Percentiles rank a stretch among this genome's conserved stretches.
Conservation (phyloP, 371 early-diverging fungal genomes). For the Mortierella sp. region DNA sequence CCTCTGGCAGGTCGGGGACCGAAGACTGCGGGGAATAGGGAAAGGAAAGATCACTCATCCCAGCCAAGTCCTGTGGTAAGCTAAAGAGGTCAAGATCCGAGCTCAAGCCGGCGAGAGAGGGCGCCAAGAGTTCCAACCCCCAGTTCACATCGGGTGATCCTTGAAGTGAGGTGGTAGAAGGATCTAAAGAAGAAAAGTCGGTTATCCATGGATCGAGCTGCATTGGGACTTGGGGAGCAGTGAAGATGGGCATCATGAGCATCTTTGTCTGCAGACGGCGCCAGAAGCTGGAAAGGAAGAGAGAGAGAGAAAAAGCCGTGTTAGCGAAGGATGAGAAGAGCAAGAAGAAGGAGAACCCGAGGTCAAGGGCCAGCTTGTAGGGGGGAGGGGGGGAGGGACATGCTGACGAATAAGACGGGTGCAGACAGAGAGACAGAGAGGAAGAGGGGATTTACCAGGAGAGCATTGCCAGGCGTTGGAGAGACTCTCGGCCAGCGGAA, state of each 20-base stretch:
- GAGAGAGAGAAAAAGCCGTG: neutral
- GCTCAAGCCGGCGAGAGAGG: constrained; percentile 5
- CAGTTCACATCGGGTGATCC: constrained; percentile 12
- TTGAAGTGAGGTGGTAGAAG: constrained; percentile 4
- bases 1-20: neutral
- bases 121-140: constrained; percentile 6
- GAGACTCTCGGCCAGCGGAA: constrained; percentile 31
- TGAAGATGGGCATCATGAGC: constrained; percentile 18
- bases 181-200: constrained; percentile 9
- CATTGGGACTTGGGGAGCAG: constrained; percentile 14
- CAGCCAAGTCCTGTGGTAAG: constrained; percentile 3
- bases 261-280: constrained; percentile 24
- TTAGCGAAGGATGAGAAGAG: neutral
- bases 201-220: constrained; percentile 16
- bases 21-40: neutral
- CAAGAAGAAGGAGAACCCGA: neutral
- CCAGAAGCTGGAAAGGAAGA: constrained; percentile 16
- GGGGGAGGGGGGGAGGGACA: neutral
- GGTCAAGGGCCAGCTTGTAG: neutral
- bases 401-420: neutral
- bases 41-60: neutral
- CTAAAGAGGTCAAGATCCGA: constrained; percentile 10
- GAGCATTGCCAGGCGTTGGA: constrained; percentile 24
- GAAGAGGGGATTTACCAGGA: constrained; percentile 22
- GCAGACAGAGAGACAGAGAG: neutral